Conservation (phyloP, 2,329 filamentous ascomycete genomes). For the Fusarium musae region DNA sequence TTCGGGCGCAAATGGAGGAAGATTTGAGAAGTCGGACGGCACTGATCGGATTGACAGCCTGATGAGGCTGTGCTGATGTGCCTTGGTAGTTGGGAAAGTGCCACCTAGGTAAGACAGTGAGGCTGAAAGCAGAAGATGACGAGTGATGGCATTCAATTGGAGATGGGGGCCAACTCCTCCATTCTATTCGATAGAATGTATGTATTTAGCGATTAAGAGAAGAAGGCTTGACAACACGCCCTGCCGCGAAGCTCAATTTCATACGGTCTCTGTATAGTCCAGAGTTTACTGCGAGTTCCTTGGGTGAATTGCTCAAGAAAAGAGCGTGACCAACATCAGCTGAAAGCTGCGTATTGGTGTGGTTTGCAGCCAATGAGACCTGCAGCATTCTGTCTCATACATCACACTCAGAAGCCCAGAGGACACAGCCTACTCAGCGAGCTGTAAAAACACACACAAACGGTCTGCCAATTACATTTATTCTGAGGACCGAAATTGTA, state of each 20-base stretch:
- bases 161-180: not conserved
- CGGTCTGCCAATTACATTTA: fast-evolving
- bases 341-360: not conserved
- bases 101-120: not conserved
- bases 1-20: fast-evolving
- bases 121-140: not conserved
- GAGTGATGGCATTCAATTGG: not conserved
- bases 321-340: not conserved
- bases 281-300: not conserved
- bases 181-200: not conserved
- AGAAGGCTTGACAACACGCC: not conserved
- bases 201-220: not conserved
- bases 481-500: fast-evolving
- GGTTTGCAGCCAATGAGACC: not conserved
- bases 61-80: conserved; percentile 1
- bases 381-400: not conserved
- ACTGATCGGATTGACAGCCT: not conserved
- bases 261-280: not conserved
- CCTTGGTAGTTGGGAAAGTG: not conserved
- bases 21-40: not conserved
- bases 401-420: too few relatives aligned
- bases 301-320: fast-evolving
- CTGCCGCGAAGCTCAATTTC: fast-evolving
- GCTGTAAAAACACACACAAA: fast-evolving
- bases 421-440: not conserved